phyloP scores from a whole-genome alignment of 179 eudicot genomes.

The Nepenthes alata region DNA sequence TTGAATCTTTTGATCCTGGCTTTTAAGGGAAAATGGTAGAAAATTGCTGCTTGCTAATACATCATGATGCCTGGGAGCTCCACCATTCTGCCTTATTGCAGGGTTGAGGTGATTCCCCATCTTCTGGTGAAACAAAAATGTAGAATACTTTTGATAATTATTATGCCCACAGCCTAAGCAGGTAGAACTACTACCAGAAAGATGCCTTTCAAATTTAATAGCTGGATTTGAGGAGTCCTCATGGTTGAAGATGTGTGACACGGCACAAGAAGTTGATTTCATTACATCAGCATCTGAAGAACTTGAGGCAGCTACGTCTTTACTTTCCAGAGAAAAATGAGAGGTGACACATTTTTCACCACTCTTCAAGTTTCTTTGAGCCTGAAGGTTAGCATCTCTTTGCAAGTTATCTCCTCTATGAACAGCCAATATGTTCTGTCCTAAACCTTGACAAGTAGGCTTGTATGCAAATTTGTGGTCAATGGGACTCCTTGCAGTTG shows the following conservation, averaged over 20 bases:
- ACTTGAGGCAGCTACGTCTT: conserved; percentile 13
- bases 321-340: conserved; percentile 12
- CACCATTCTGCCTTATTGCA: conserved; percentile 15
- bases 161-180: conserved; percentile 17
- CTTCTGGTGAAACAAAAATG: conserved; percentile 23
- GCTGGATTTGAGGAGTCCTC: conserved; percentile 19
- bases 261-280: conserved; percentile 14
- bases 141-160: conserved; percentile 21
- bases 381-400: conserved; percentile 1
- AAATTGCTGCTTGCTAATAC: conserved; percentile 17
- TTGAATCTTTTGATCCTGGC: conserved; percentile 13
- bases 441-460: neutral
- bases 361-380: conserved; percentile 10
- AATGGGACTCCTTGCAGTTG: conserved; percentile 4
- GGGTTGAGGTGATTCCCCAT: conserved; percentile 14
- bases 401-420: conserved; percentile 14
- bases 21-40: conserved; percentile 18
- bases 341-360: conserved; percentile 9
- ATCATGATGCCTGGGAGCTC: conserved; percentile 8
- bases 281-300: conserved; percentile 10
- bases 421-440: conserved; percentile 13
- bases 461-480: too few relatives aligned
- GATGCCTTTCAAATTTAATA: conserved; percentile 14
- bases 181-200: conserved; percentile 24
- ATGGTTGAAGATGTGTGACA: conserved; percentile 9